These are phyloP conservation scores for Hericium rajendrae DNA, from an alignment of 768 basidiomycete species.

Conservation along the genomic window DNA sequence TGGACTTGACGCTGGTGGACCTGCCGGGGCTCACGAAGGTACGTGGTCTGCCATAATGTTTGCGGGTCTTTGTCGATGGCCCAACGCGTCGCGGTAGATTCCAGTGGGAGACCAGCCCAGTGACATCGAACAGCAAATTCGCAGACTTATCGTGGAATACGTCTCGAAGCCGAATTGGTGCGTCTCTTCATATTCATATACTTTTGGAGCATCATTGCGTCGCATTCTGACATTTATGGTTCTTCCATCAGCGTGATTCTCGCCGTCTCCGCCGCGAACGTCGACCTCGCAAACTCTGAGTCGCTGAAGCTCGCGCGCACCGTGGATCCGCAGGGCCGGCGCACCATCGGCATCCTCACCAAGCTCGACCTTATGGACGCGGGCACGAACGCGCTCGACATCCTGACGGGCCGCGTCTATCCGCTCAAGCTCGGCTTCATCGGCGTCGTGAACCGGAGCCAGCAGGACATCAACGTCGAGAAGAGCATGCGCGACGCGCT, in stretches of 20 bases:
- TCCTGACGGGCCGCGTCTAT: conserved; percentile 93
- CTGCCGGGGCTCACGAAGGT: conserved; percentile 95
- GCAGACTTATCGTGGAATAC: conserved; percentile 89
- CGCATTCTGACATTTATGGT: too few relatives aligned
- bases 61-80: not conserved
- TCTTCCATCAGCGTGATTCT: conserved; percentile 68
- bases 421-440: conserved; percentile 98
- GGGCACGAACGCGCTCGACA: conserved; percentile 94
- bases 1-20: conserved; percentile 95
- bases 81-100: conserved; percentile 41
- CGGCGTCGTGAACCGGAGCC: conserved; percentile 94
- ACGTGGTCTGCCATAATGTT: conserved; percentile 15
- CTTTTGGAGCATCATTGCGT: not conserved
- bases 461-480: conserved; percentile 89
- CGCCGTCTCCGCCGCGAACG: conserved; percentile 94
- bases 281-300: conserved; percentile 98
- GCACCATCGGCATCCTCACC: conserved; percentile 93
- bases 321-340: conserved; percentile 91
- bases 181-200: conserved; percentile 11
- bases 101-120: conserved; percentile 96
- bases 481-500: conserved; percentile 80
- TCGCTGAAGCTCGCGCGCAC: conserved; percentile 92
- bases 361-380: conserved; percentile 99
- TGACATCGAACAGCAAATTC: conserved; percentile 95
- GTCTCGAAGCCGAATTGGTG: conserved; percentile 95